Evolutionary conservation across 1,284 basidiomycete species (phyloP).

Genomic region (Rhizoctonia solani): DNA sequence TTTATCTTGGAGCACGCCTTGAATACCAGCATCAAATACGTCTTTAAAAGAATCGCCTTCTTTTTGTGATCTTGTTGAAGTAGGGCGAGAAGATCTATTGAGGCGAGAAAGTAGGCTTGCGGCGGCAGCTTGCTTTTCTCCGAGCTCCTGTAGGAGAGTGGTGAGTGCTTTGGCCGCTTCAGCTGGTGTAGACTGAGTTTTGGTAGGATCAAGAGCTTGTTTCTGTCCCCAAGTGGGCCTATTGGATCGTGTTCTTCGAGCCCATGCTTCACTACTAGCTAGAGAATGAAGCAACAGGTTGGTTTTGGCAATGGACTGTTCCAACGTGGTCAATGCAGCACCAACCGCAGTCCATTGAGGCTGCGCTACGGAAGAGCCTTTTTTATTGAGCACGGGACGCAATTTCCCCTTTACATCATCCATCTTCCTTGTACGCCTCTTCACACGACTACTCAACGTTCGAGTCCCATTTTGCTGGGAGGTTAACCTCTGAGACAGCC

Average conservation of each 20-base stretch:
- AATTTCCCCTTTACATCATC: background rate
- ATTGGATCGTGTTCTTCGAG: constrained; percentile 20
- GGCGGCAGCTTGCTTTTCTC: constrained; percentile 22
- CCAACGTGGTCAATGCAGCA: constrained; percentile 13
- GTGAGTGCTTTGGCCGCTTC: constrained; percentile 10
- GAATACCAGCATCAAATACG: background rate
- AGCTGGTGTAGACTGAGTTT: background rate
- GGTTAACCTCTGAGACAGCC: constrained; percentile 8
- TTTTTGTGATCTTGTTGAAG: background rate
- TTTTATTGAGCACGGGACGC: background rate
- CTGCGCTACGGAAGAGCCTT: background rate
- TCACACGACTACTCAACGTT: constrained; percentile 1
- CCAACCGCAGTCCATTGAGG: constrained; percentile 31
- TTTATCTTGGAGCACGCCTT: background rate
- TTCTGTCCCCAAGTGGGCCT: constrained; percentile 11
- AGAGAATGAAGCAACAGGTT: constrained; percentile 25
- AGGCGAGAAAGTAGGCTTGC: constrained; percentile 15
- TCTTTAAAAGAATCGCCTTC: constrained; percentile 7
- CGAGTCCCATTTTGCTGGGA: background rate
- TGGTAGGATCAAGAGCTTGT: background rate
- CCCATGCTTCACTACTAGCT: constrained; percentile 23
- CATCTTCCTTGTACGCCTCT: constrained; percentile 5
- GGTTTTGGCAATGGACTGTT: constrained; percentile 26
- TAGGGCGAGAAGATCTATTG: background rate
- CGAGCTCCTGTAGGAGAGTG: constrained; percentile 19